Evolutionary conservation across 2,329 filamentous ascomycete genomes (phyloP), one percentile per base, ranked within the genome.

Genomic region (Tympanopsis confertula): DNA sequence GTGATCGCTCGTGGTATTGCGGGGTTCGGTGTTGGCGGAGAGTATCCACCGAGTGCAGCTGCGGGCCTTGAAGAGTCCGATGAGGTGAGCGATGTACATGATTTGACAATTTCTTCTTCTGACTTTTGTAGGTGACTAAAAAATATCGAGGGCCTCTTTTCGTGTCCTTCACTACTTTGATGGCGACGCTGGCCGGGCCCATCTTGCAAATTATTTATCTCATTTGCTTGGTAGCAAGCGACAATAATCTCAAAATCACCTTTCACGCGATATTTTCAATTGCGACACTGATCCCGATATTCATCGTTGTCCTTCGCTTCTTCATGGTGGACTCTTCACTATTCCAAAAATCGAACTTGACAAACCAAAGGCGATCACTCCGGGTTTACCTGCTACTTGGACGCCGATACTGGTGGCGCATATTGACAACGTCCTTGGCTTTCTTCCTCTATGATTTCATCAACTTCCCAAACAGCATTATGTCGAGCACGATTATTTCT

Each of bases 361-460:
- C 10, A 63, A 63, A 0, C 66, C 66, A 49, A 61, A 65, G 39
- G 47, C 41, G 20, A 44, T 41, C 13, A 53, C 68, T 0, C 58
- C 64, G 3, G 61, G 67, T 38, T 39, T 48, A 3, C 49, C 68
- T 0, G 50, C 66, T 44, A 4, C 38, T 53, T 13, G 32, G 64
- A 5, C 56, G 54, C 28, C 66, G 57, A 39, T 70, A 70, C 48
- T 69, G 65, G 64, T 60, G 56, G 41, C 51, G 60, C 3, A 47
- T 70, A 5, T 46, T 59, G 14, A 61, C 65, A 3, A 69, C 69
- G 3, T 66, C 58, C 35, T 58, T 63, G 10, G 66, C 68, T 20
- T 72, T 66, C 62, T 71, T 71, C 45, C 57, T 71, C 5, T 67
- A 68, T 42, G 62, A 69, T 44, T 69, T 62, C 41, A 57, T 66